Percentiles rank a stretch among this genome's conserved stretches.
These are phyloP conservation scores for Hypocreales sp. DNA, from an alignment of 2,329 filamentous ascomycete species.

Conservation along the genomic window DNA sequence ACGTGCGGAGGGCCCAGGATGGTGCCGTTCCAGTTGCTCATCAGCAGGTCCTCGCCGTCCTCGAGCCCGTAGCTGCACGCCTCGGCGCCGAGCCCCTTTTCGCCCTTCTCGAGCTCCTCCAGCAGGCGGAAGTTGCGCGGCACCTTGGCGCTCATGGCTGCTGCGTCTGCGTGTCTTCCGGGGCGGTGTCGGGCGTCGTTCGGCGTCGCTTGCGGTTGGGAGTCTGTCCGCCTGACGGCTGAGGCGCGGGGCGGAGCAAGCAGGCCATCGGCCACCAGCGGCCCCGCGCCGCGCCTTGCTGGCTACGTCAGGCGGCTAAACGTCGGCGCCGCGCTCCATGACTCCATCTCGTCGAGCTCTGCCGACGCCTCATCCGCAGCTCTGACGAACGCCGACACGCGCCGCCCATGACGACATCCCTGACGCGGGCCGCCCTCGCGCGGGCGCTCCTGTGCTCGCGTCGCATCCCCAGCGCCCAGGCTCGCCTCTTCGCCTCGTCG, in stretches of 20 bases:
- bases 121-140: conserved; percentile 93
- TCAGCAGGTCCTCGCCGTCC: conserved; percentile 84
- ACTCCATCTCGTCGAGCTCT: no score
- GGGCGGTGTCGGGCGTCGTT: not conserved
- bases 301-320: no score
- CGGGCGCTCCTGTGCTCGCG: no score
- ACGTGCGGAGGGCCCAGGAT: conserved; percentile 95
- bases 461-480: no score
- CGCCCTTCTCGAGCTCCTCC: conserved; percentile 96
- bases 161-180: not conserved
- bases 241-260: no score
- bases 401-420: conserved; percentile 10
- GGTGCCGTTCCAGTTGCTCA: conserved; percentile 98
- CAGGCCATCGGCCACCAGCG: no score
- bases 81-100: conserved; percentile 93
- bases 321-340: no score
- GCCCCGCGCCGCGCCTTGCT: no score
- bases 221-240: not conserved
- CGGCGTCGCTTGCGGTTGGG: not conserved
- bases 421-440: not conserved
- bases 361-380: no score
- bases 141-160: conserved; percentile 39
- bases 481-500: conserved; percentile 17
- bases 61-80: conserved; percentile 94
- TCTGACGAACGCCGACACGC: conserved; percentile 3